These are phyloP conservation scores for Tarenaya hassleriana DNA, from an alignment of 345 rosid species.

Conservation along the genomic window DNA sequence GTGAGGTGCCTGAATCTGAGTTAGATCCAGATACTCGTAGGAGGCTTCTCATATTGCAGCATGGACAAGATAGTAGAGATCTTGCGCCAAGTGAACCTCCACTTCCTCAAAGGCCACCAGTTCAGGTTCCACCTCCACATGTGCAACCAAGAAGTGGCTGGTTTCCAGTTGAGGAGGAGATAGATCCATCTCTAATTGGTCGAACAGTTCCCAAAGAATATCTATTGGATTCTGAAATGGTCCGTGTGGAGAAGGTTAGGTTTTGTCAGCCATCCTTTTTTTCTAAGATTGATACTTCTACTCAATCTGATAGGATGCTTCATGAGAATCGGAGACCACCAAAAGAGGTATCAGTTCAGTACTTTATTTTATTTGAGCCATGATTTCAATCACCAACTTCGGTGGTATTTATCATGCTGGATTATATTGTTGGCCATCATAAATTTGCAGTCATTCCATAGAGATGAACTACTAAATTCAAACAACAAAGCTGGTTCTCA, in stretches of 20 bases:
- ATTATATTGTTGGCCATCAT: constrained; percentile 12
- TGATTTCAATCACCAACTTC: neutral
- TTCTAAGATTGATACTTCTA: neutral
- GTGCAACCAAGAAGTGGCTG: constrained; percentile 63
- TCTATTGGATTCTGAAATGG: constrained; percentile 55
- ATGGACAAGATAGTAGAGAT: constrained; percentile 91
- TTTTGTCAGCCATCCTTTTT: constrained; percentile 48
- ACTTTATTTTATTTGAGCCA: constrained; percentile 3
- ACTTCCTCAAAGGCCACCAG: constrained; percentile 57
- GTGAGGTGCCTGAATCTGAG: constrained; percentile 98
- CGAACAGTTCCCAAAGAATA: constrained; percentile 58
- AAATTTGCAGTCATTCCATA: too few relatives aligned
- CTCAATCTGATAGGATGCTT: constrained; percentile 62
- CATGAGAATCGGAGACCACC: constrained; percentile 73
- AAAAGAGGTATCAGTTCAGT: constrained; percentile 66
- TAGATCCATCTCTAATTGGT: constrained; percentile 59
- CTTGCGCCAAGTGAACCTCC: constrained; percentile 54
- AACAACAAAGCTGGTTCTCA: constrained; percentile 28
- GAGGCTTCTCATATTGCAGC: constrained; percentile 94
- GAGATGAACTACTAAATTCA: too few relatives aligned
- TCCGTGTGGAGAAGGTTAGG: constrained; percentile 59
- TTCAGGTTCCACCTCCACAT: constrained; percentile 57
- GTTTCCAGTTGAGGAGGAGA: constrained; percentile 82
- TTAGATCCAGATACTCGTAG: constrained; percentile 96
- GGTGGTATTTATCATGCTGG: neutral